phyloP scores from a whole-genome alignment of 139 green algal species.

The Volvox reticuliferus region DNA sequence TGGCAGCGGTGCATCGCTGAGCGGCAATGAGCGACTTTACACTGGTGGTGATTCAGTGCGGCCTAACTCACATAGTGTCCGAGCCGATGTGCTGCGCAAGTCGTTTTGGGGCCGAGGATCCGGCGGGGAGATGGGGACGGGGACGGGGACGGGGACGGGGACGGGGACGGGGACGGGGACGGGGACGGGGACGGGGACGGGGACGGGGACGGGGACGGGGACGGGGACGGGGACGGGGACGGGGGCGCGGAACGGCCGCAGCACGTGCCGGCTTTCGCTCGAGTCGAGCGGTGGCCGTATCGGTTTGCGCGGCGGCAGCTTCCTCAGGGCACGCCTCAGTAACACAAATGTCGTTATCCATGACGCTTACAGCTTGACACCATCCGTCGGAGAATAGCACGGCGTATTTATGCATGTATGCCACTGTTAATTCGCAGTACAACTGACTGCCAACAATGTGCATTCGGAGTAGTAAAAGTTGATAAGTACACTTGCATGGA shows the following conservation, averaged over 20 bases:
- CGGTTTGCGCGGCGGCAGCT: background rate
- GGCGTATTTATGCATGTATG: too few species aligned
- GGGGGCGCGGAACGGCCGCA: background rate
- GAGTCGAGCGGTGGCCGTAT: background rate
- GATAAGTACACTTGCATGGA: too few species aligned
- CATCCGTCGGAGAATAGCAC: background rate
- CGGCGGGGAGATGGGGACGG: too few species aligned
- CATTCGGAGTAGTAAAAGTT: too few species aligned
- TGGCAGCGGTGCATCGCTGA: background rate
- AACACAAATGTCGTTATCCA: background rate
- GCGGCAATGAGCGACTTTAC: background rate
- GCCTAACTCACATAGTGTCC: background rate
- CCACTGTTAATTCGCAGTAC: too few species aligned
- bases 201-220: background rate
- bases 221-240: background rate
- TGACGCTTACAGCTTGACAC: background rate
- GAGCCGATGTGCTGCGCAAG: background rate
- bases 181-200: too few species aligned
- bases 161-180: too few species aligned
- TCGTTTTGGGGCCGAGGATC: background rate
- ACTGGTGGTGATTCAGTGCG: too few species aligned
- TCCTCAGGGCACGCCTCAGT: background rate
- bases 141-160: too few species aligned
- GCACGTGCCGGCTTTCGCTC: background rate
- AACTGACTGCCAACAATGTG: too few species aligned